These are phyloP conservation scores for Ophiostoma fasciatum DNA, from an alignment of 2,329 filamentous ascomycete species.

Conservation along the genomic window DNA sequence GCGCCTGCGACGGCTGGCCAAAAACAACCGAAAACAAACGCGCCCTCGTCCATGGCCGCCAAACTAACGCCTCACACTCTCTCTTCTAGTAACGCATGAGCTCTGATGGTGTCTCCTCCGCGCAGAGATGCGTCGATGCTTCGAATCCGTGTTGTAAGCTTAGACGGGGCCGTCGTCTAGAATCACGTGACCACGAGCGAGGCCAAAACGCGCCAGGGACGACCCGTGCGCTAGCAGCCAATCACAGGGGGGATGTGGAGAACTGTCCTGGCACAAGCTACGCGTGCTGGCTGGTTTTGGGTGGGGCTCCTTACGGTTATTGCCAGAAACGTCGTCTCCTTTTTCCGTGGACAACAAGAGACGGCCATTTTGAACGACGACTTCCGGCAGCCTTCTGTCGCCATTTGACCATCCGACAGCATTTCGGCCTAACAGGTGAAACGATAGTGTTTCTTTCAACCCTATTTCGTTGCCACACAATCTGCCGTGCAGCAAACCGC, in stretches of 20 bases:
- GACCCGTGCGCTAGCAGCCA: slow-evolving; percentile 2
- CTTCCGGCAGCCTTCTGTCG: background rate
- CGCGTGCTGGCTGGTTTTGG: too few species aligned
- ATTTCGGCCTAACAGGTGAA: background rate
- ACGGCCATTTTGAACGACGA: background rate
- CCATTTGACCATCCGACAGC: background rate
- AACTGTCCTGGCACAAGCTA: too few species aligned
- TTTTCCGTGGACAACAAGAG: background rate
- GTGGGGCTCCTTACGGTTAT: too few species aligned
- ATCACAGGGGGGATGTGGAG: too few species aligned
- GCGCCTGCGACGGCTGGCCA: background rate
- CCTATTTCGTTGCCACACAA: background rate
- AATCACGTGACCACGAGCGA: slow-evolving; percentile 1
- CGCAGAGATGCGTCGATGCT: too few species aligned
- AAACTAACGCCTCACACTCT: too few species aligned
- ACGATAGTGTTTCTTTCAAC: background rate
- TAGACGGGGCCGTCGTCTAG: too few species aligned
- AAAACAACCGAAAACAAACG: background rate
- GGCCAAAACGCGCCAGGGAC: background rate
- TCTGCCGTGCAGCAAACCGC: background rate
- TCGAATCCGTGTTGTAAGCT: too few species aligned
- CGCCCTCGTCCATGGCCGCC: too few species aligned
- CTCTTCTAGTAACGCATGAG: too few species aligned
- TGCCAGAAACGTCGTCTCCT: background rate
- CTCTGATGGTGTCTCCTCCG: too few species aligned